Percentiles rank a stretch among this genome's conserved stretches.
These are phyloP conservation scores for Truncatella angustata DNA, from an alignment of 2,329 filamentous ascomycete species.

Conservation along the genomic window DNA sequence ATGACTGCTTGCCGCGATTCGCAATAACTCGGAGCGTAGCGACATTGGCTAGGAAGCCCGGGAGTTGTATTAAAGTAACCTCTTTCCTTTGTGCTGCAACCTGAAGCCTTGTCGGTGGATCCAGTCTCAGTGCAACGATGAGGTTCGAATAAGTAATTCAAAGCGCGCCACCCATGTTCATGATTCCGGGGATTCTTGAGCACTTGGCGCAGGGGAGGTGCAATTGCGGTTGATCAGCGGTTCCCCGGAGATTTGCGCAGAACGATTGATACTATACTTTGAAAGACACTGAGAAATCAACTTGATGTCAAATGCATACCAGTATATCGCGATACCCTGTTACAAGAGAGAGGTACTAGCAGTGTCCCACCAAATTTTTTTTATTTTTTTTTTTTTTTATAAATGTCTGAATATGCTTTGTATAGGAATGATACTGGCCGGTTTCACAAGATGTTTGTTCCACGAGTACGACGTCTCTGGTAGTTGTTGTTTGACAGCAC, in stretches of 20 bases:
- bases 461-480: slow-evolving; percentile 2
- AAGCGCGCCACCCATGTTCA: slow-evolving; percentile 2
- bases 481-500: slow-evolving; percentile 4
- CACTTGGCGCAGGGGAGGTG: background rate
- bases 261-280: too few species aligned
- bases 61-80: background rate
- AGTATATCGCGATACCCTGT: background rate
- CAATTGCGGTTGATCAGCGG: slow-evolving; percentile 1
- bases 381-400: background rate
- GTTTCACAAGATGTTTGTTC: slow-evolving; percentile 1
- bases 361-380: too few species aligned
- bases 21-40: background rate
- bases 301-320: too few species aligned
- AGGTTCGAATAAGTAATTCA: slow-evolving; percentile 8
- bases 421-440: too few species aligned
- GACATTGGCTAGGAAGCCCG: background rate
- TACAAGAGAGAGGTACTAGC: background rate
- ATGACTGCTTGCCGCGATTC: background rate
- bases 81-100: background rate
- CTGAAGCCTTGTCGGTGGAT: background rate
- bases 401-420: background rate
- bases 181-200: background rate
- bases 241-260: background rate
- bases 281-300: too few species aligned
- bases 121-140: slow-evolving; percentile 2